phyloP scores from a whole-genome alignment of 345 rosid genomes.

The Stellera chamaejasme region DNA sequence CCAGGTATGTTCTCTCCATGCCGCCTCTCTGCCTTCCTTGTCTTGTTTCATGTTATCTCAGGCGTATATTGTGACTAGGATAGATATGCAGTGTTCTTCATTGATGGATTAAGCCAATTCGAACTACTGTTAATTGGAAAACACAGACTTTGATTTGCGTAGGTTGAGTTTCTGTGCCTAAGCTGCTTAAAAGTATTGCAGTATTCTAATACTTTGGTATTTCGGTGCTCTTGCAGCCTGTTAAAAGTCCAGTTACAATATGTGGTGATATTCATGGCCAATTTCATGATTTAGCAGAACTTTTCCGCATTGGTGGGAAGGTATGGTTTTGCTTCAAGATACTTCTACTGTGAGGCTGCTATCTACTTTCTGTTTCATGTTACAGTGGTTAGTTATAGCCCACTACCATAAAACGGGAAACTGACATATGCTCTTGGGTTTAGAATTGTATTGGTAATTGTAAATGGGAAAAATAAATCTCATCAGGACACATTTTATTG shows the following conservation, averaged over 20 bases:
- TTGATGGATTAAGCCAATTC: no score
- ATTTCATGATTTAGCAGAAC: constrained; percentile 98
- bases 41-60: background rate
- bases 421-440: no score
- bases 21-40: background rate
- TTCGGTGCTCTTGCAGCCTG: constrained; percentile 49
- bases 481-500: no score
- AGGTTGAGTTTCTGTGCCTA: no score
- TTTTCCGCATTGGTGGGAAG: constrained; percentile 94
- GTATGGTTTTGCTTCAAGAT: constrained; percentile 22
- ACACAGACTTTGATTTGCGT: no score
- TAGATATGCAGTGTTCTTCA: no score
- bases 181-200: no score
- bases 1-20: constrained; percentile 31
- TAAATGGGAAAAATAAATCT: no score
- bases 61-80: no score
- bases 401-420: background rate
- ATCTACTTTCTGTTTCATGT: background rate
- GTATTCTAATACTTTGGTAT: no score
- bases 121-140: no score
- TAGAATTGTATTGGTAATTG: no score
- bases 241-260: constrained; percentile 89
- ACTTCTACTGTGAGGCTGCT: background rate
- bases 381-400: background rate
- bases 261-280: constrained; percentile 98